Evolutionary conservation across 345 rosid species (phyloP), one percentile per base, ranked within the genome.

Genomic region (Kandelia obovata): DNA sequence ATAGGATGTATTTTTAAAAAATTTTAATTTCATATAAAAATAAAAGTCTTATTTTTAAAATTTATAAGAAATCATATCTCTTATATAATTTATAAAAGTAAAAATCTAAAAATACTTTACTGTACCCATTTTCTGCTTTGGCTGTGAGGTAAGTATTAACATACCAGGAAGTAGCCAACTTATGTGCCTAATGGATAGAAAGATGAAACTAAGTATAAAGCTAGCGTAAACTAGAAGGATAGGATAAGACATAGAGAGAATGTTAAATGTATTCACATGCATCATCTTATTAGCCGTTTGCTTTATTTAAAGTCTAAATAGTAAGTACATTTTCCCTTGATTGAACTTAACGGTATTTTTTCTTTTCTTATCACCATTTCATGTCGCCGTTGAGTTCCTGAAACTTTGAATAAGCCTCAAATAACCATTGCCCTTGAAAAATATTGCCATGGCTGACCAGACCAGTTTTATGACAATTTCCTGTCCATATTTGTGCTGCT

Each of bases 361-460:
- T 43, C 17, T 43, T 13, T 43, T 43, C 30, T 30, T 43, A 5
- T 66, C 65, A 21, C n/a, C 27, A 26, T 28, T 47, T 62, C 74
- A 51, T 65, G 64, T 51, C 15, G 3, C 30, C 70, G 84, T 86
- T 86, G 91, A 84, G 88, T 79, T 84, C 77, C 10, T 7, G 10
- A 25, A 65, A 52, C 10, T 30, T 68, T 6, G 27, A 25, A 53
- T 61, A 4, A 11, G 1, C 49, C 16, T 52, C 71, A 67, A 32
- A 25, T 58, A 53, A 63, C 39, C 67, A 55, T 57, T 49, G 75
- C 56, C 10, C 56, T 67, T 65, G 67, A 71, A 64, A 63, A 20
- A 43, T 43, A 43, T 43, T 47, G 52, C 84, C 19, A 83, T 84
- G 85, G 80, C 79, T 76, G 76, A 73, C 77, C 73, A 51, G 32